Percentiles rank a stretch among this genome's conserved stretches.
phyloP scores from a whole-genome alignment of 805 yeast species.

The Kregervanrija pseudodelftensis region DNA sequence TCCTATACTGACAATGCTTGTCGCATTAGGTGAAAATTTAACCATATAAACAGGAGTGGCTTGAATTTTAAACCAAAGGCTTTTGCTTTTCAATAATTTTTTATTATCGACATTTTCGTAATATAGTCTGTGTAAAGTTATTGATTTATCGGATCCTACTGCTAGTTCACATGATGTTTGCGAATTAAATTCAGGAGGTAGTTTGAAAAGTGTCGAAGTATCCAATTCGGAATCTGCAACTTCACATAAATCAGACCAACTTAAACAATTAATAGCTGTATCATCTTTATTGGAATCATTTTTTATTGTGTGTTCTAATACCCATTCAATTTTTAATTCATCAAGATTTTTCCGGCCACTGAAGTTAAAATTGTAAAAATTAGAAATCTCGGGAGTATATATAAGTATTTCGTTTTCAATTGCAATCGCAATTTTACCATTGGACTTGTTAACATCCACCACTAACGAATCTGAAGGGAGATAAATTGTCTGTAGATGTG shows the following conservation, averaged over 20 bases:
- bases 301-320: conserved; percentile 20
- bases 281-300: conserved; percentile 15
- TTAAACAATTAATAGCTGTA: conserved; percentile 23
- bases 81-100: conserved; percentile 14
- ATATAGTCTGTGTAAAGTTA: conserved; percentile 48
- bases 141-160: conserved; percentile 44
- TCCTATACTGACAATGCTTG: conserved; percentile 57
- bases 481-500: conserved; percentile 69
- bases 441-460: conserved; percentile 52
- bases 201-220: conserved; percentile 19
- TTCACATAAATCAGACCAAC: conserved; percentile 31
- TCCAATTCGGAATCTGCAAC: conserved; percentile 20
- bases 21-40: conserved; percentile 59
- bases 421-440: conserved; percentile 59
- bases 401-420: conserved; percentile 37
- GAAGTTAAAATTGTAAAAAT: conserved; percentile 29
- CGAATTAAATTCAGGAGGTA: conserved; percentile 29
- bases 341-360: conserved; percentile 25
- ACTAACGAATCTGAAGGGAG: conserved; percentile 58
- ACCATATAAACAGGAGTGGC: conserved; percentile 55
- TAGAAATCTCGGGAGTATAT: conserved; percentile 52
- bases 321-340: conserved; percentile 27
- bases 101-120: conserved; percentile 15
- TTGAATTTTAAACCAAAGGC: conserved; percentile 44
- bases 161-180: conserved; percentile 45